phyloP scores from a whole-genome alignment of 805 yeast species.

The Saturnispora bothae region DNA sequence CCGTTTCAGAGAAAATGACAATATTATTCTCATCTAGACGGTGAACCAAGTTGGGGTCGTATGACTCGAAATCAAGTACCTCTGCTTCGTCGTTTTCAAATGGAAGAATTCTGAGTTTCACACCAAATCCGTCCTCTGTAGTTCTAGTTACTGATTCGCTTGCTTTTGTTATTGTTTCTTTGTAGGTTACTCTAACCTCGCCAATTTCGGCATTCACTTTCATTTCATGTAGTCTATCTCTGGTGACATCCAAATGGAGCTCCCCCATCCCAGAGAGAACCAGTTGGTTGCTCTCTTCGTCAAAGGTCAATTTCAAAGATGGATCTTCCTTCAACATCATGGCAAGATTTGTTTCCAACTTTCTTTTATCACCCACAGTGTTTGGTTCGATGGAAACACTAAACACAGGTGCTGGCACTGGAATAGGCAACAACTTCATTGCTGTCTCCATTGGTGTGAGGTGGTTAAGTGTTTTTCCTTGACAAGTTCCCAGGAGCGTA shows the following conservation, averaged over 20 bases:
- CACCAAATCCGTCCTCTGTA: conserved; percentile 16
- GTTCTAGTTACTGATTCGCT: conserved; percentile 16
- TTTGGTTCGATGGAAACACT: conserved; percentile 75
- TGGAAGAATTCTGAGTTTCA: conserved; percentile 22
- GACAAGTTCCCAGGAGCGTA: conserved; percentile 59
- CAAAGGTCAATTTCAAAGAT: conserved; percentile 55
- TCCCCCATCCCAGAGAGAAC: conserved; percentile 96
- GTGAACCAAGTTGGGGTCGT: conserved; percentile 31
- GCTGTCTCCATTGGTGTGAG: conserved; percentile 29
- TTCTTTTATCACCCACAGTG: conserved; percentile 69
- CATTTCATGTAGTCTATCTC: conserved; percentile 68
- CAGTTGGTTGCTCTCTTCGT: conserved; percentile 85
- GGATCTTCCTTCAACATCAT: conserved; percentile 83
- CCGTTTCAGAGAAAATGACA: conserved; percentile 26
- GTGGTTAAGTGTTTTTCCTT: conserved; percentile 31
- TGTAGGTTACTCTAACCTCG: conserved; percentile 80
- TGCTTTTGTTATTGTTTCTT: conserved; percentile 44
- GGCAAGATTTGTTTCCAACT: conserved; percentile 59
- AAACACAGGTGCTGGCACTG: conserved; percentile 87
- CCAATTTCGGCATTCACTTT: conserved; percentile 76
- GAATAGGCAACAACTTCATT: conserved; percentile 61
- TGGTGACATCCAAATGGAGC: conserved; percentile 81
- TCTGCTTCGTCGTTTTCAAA: conserved; percentile 27
- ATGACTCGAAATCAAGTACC: conserved; percentile 13
- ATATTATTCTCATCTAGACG: conserved; percentile 40